phyloP scores from a whole-genome alignment of 768 basidiomycete species.

The Pleurotus giganteus region DNA sequence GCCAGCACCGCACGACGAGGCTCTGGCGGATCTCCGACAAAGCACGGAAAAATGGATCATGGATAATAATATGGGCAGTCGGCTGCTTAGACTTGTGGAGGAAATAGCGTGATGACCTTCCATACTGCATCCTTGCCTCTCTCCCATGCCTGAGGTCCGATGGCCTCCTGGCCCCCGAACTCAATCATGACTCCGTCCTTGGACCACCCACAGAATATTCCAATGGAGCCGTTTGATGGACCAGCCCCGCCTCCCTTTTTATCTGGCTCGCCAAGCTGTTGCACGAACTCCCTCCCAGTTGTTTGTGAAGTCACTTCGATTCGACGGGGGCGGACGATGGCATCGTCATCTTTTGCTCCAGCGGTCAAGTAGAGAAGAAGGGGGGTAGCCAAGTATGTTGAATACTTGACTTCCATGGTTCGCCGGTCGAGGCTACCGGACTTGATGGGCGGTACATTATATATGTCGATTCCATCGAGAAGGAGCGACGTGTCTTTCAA shows the following conservation, averaged over 20 bases:
- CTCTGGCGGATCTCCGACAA: no score
- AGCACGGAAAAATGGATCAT: neutral
- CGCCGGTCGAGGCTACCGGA: constrained; percentile 34
- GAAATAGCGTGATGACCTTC: constrained; percentile 71
- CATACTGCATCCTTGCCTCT: constrained; percentile 78
- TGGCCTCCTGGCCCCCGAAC: constrained; percentile 75
- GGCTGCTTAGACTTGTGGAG: constrained; percentile 3
- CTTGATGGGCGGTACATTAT: constrained; percentile 53
- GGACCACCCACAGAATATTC: constrained; percentile 94
- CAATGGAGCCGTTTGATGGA: constrained; percentile 80
- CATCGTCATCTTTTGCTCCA: constrained; percentile 33
- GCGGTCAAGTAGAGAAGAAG: constrained; percentile 41
- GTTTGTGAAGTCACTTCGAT: constrained; percentile 47
- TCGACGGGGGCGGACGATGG: constrained; percentile 34
- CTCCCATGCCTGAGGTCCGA: constrained; percentile 86
- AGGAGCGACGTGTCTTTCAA: constrained; percentile 49
- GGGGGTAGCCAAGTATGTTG: constrained; percentile 55
- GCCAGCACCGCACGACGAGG: no score
- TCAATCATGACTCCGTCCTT: constrained; percentile 82
- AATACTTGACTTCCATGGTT: constrained; percentile 52
- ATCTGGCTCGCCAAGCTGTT: constrained; percentile 76
- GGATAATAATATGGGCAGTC: no score
- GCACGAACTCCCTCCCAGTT: constrained; percentile 78
- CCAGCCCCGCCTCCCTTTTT: constrained; percentile 90
- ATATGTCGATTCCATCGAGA: constrained; percentile 79